Evolutionary conservation across 1,139 yeast genomes (phyloP).

Genomic region (Blastobotrys proliferans): DNA sequence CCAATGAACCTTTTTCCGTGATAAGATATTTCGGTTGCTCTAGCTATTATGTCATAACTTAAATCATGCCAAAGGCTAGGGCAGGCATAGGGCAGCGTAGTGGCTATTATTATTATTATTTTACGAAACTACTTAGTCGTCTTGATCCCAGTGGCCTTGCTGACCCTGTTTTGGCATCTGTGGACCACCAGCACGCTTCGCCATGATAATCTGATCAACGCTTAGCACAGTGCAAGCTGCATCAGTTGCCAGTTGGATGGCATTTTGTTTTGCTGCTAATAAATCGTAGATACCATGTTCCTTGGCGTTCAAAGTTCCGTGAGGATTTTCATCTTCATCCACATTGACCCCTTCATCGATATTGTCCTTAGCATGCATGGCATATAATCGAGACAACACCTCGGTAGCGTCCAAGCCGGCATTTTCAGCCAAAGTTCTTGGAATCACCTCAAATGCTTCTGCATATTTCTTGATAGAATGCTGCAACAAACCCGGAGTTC

Average conservation of each 20-base stretch:
- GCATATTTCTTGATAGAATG: conserved; percentile 93
- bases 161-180: conserved; percentile 81
- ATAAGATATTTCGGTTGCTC: too few species aligned
- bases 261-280: conserved; percentile 74
- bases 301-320: conserved; percentile 67
- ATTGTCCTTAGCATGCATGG: conserved; percentile 62
- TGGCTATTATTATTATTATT: too few species aligned
- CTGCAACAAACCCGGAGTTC: conserved; percentile 89
- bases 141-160: conserved; percentile 98
- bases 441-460: conserved; percentile 89
- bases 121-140: conserved; percentile 46
- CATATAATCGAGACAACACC: conserved; percentile 78
- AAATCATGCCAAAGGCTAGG: too few species aligned
- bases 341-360: conserved; percentile 47
- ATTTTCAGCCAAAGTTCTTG: conserved; percentile 90
- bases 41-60: too few species aligned
- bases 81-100: too few species aligned
- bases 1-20: too few species aligned
- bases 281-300: conserved; percentile 74
- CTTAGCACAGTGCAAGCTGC: conserved; percentile 89
- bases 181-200: conserved; percentile 97
- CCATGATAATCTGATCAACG: conserved; percentile 89
- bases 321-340: conserved; percentile 62
- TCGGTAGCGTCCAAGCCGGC: conserved; percentile 91
- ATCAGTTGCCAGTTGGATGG: conserved; percentile 90